Evolutionary conservation across 164 flowering plant species (phyloP).

Genomic region (Platanus orientalis): DNA sequence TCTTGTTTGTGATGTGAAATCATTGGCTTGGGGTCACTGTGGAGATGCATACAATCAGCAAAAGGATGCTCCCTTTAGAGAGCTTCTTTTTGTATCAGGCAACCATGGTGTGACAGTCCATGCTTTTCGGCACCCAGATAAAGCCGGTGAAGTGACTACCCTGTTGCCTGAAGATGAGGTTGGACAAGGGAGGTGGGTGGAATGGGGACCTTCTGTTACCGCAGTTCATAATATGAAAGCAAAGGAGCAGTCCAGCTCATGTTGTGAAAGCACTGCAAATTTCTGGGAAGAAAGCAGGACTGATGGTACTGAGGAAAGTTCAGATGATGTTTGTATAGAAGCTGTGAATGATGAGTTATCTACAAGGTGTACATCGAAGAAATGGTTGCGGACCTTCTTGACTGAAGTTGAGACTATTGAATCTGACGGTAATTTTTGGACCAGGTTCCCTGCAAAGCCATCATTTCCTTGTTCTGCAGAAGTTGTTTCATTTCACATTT

Average conservation of each 20-base stretch:
- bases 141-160: conserved; percentile 16
- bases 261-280: conserved; percentile 16
- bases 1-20: conserved; percentile 64
- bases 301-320: conserved; percentile 17
- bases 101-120: conserved; percentile 70
- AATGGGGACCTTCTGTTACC: conserved; percentile 69
- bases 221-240: conserved; percentile 16
- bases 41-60: conserved; percentile 61
- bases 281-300: conserved; percentile 10
- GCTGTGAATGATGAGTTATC: conserved; percentile 19
- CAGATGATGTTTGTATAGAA: conserved; percentile 10
- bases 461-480: conserved; percentile 60
- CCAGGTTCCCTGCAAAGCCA: conserved; percentile 55
- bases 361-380: conserved; percentile 34
- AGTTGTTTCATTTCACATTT: conserved; percentile 69
- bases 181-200: conserved; percentile 73
- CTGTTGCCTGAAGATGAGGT: conserved; percentile 21
- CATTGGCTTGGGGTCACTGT: conserved; percentile 83
- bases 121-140: conserved; percentile 49
- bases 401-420: conserved; percentile 47
- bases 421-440: conserved; percentile 44
- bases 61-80: conserved; percentile 45
- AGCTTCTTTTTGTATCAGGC: conserved; percentile 79
- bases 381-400: conserved; percentile 69
- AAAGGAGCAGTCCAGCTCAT: conserved; percentile 15